Conservation (phyloP, 495 filamentous ascomycete genomes). For the Podospora pseudopauciseta region DNA sequence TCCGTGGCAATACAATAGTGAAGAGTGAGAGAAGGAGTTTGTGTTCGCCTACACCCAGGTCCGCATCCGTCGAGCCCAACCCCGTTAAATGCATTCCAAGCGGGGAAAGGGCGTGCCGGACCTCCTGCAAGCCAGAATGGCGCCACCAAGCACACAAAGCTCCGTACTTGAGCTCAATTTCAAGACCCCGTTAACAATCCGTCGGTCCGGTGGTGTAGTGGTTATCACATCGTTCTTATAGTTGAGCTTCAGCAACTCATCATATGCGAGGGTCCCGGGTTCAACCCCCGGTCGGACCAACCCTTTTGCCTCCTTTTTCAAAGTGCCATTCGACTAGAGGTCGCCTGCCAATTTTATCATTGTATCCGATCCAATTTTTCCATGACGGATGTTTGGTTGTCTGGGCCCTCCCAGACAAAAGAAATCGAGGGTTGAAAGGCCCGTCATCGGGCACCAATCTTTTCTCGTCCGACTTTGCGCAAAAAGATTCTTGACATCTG, state of each 20-base stretch:
- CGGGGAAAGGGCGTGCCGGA: background rate
- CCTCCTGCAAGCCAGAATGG: background rate
- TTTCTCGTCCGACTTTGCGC: background rate
- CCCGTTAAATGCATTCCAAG: background rate
- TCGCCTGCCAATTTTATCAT: background rate
- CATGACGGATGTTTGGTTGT: background rate
- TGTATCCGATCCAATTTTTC: background rate
- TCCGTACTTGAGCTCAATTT: background rate
- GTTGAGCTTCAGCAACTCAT: slow-evolving; percentile 7
- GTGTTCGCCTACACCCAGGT: background rate
- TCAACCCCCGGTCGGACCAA: slow-evolving; percentile 13
- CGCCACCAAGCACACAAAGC: background rate
- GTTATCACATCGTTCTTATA: slow-evolving; percentile 16
- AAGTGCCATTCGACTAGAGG: background rate
- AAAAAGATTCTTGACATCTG: background rate
- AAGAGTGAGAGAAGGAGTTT: too few species aligned
- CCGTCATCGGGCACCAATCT: background rate
- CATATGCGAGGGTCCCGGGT: slow-evolving; percentile 13
- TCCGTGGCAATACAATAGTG: background rate
- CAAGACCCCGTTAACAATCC: background rate
- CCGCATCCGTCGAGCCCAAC: background rate
- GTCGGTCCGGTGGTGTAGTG: slow-evolving; percentile 13
- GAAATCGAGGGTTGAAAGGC: background rate
- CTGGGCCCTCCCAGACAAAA: slow-evolving; percentile 1
- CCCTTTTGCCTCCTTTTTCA: background rate